These are phyloP conservation scores for Baudoinia panamericana DNA, from an alignment of 495 filamentous ascomycete genomes.

Conservation along the genomic window DNA sequence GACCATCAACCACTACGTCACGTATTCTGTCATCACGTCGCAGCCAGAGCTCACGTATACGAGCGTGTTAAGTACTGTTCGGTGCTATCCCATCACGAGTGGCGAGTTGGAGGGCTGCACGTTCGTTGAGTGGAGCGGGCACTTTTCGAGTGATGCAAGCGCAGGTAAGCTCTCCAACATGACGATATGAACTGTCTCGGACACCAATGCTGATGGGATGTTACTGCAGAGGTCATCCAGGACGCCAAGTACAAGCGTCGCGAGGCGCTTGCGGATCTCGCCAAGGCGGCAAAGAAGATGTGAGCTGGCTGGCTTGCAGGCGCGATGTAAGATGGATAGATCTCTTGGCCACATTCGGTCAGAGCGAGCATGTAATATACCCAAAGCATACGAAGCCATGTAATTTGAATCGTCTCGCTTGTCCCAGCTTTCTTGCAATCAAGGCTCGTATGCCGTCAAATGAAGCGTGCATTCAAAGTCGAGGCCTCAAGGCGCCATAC, in stretches of 20 bases:
- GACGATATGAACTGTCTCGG: background rate
- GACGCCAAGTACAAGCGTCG: constrained; percentile 62
- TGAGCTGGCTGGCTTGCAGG: background rate
- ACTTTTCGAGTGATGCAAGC: constrained; percentile 56
- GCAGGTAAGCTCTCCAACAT: constrained; percentile 37
- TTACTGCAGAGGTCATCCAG: constrained; percentile 45
- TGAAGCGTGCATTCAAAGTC: background rate
- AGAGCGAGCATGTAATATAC: background rate
- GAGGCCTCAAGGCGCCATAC: background rate
- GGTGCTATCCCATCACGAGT: constrained; percentile 45
- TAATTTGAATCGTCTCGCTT: background rate
- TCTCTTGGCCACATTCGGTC: background rate
- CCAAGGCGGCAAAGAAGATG: constrained; percentile 36
- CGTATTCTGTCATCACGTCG: constrained; percentile 51
- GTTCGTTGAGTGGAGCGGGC: constrained; percentile 50
- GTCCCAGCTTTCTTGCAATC: background rate
- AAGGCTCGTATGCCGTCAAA: background rate
- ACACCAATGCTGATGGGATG: constrained; percentile 9
- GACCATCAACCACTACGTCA: constrained; percentile 56
- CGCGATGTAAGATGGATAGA: background rate
- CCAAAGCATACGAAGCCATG: background rate
- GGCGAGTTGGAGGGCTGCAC: constrained; percentile 47
- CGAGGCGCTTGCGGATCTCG: constrained; percentile 51
- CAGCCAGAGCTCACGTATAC: constrained; percentile 47
- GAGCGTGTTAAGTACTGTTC: constrained; percentile 48